A percentile compares a stretch with the other conserved stretches of the same genome.
These are phyloP conservation scores for Coemansia sp. DNA, from an alignment of 192 early-diverging fungal genomes.

Conservation along the genomic window DNA sequence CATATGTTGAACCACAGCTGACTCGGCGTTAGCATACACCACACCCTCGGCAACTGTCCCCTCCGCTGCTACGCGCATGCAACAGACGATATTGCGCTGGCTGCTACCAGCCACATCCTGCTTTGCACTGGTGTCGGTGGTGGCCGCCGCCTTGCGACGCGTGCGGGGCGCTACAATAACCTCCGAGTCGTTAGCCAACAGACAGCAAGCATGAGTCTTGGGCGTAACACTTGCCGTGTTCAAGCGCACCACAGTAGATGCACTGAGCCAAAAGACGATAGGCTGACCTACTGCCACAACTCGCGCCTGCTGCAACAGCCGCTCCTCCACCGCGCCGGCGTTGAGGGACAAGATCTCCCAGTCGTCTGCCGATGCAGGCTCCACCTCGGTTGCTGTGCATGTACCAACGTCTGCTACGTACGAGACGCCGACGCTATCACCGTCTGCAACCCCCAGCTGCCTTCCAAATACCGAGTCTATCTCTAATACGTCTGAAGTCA, in stretches of 20 bases:
- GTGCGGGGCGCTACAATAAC: slow-evolving; percentile 60
- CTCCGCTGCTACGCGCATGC: slow-evolving; percentile 31
- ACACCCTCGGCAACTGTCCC: slow-evolving; percentile 30
- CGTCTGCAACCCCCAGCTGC: slow-evolving; percentile 63
- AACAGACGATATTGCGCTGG: slow-evolving; percentile 6
- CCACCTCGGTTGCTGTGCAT: slow-evolving; percentile 65
- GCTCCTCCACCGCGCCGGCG: slow-evolving; percentile 71
- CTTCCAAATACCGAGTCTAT: slow-evolving; percentile 71
- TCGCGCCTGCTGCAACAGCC: slow-evolving; percentile 67
- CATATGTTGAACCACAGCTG: slow-evolving; percentile 17
- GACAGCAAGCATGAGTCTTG: slow-evolving; percentile 36
- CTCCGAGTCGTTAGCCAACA: slow-evolving; percentile 67
- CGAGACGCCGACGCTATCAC: slow-evolving; percentile 61
- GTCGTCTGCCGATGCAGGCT: slow-evolving; percentile 69
- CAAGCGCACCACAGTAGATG: slow-evolving; percentile 64
- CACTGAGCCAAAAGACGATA: slow-evolving; percentile 74
- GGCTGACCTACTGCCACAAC: slow-evolving; percentile 66
- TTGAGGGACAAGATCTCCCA: slow-evolving; percentile 83
- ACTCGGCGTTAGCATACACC: slow-evolving; percentile 32
- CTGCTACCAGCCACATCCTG: neutral
- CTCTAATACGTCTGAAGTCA: slow-evolving; percentile 53
- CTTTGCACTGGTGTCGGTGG: neutral
- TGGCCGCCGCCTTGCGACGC: neutral
- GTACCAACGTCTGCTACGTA: slow-evolving; percentile 58
- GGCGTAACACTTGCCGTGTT: slow-evolving; percentile 50